phyloP scores from a whole-genome alignment of 345 rosid genomes.

The Gossypium bickii region DNA sequence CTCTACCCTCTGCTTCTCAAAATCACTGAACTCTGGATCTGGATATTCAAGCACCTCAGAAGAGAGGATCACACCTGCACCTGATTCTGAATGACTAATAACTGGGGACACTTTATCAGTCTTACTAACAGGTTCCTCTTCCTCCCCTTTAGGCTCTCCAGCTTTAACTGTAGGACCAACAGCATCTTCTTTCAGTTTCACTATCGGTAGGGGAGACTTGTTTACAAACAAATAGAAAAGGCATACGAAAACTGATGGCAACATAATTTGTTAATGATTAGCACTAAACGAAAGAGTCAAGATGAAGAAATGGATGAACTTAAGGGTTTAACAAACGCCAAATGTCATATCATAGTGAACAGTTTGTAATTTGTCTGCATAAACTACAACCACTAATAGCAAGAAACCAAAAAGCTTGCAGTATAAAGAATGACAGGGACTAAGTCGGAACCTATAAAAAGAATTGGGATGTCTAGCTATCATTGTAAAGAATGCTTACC shows the following conservation, averaged over 20 bases:
- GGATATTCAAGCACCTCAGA: conserved; percentile 31
- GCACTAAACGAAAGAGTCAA: not conserved
- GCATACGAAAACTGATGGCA: not conserved
- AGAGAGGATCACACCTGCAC: not conserved
- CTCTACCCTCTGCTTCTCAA: conserved; percentile 41
- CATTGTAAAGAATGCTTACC: not conserved
- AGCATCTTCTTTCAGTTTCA: not conserved
- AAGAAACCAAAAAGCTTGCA: not conserved
- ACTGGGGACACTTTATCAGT: conserved; percentile 17
- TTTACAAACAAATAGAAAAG: not conserved
- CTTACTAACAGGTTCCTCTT: conserved; percentile 22
- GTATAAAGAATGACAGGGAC: not conserved
- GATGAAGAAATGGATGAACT: not conserved
- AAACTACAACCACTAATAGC: not conserved
- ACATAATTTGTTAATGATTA: not conserved
- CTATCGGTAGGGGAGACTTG: not conserved
- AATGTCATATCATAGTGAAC: not conserved
- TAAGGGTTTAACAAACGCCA: not conserved
- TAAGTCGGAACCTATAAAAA: not conserved
- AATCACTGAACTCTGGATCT: conserved; percentile 69
- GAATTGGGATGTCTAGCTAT: not conserved
- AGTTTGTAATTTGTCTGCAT: not conserved
- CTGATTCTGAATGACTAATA: conserved; percentile 11
- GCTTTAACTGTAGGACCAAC: conserved; percentile 25
- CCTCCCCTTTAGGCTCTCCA: conserved; percentile 22